Percentiles rank a stretch among this genome's conserved stretches.
Conservation (phyloP, 495 filamentous ascomycete genomes). For the Hypoxylon perforatum region DNA sequence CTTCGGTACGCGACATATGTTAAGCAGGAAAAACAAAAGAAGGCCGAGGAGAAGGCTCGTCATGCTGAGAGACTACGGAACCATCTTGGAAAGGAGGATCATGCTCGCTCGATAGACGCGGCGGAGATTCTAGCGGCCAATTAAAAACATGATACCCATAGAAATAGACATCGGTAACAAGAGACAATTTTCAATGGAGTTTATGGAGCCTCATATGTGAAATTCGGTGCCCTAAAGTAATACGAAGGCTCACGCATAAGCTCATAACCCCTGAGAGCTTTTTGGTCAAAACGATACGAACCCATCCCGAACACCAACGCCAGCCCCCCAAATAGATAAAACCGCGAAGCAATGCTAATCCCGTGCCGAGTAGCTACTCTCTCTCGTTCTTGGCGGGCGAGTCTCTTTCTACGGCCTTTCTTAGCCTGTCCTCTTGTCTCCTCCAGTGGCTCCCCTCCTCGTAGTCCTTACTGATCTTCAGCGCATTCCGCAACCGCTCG, state of each 20-base stretch:
- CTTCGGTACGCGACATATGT: constrained; percentile 61
- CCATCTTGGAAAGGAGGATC: constrained; percentile 52
- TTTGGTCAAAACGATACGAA: constrained; percentile 1
- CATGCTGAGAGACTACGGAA: constrained; percentile 49
- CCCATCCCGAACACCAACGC: constrained; percentile 28
- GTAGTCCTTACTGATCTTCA: constrained; percentile 89
- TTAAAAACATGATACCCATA: constrained; percentile 49
- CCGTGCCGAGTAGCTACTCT: constrained; percentile 6
- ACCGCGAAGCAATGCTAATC: constrained; percentile 8
- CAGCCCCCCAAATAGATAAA: not conserved
- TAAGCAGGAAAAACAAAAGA: constrained; percentile 53
- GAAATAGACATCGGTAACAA: constrained; percentile 34
- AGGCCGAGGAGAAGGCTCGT: constrained; percentile 47
- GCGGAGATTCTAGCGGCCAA: constrained; percentile 60
- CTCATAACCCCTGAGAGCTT: constrained; percentile 5
- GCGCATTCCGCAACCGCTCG: constrained; percentile 85
- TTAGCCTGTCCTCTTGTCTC: constrained; percentile 75
- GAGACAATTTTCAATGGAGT: constrained; percentile 10
- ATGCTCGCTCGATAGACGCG: constrained; percentile 51
- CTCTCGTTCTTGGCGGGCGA: constrained; percentile 49
- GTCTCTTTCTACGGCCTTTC: constrained; percentile 64
- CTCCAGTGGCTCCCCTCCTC: constrained; percentile 85
- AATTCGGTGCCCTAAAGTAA: not conserved
- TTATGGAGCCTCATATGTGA: not conserved
- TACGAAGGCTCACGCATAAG: constrained; percentile 2